These are phyloP conservation scores for Acmispon strigosus DNA, from an alignment of 306 rosid species.

Conservation along the genomic window DNA sequence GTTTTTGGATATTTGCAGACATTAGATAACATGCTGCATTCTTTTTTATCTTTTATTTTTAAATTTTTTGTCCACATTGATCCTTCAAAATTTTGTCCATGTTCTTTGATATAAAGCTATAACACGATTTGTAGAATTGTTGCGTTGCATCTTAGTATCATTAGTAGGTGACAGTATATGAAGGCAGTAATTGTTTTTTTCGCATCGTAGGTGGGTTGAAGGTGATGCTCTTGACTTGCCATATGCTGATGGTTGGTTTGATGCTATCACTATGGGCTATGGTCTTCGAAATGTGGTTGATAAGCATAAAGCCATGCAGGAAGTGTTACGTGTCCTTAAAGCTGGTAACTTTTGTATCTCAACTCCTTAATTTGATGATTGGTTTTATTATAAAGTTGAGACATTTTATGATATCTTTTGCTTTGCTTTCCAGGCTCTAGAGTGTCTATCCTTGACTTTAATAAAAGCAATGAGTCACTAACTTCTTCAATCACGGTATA, in stretches of 20 bases:
- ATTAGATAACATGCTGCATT: background rate
- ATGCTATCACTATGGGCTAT: conserved; percentile 87
- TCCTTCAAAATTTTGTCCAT: background rate
- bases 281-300: conserved; percentile 84
- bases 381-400: background rate
- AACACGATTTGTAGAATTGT: background rate
- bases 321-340: conserved; percentile 67
- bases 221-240: conserved; percentile 93
- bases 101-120: background rate
- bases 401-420: background rate
- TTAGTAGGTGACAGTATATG: background rate
- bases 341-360: conserved; percentile 38
- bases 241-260: conserved; percentile 59
- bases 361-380: background rate
- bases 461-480: conserved; percentile 53
- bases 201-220: conserved; percentile 67
- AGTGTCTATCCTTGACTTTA: conserved; percentile 73
- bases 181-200: conserved; percentile 12
- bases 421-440: conserved; percentile 52
- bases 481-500: conserved; percentile 55
- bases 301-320: conserved; percentile 62
- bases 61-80: background rate
- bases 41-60: no score
- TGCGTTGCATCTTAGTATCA: background rate
- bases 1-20: conserved; percentile 13